Conservation (phyloP, 805 yeast genomes). For the Zygosaccharomyces bisporus region DNA sequence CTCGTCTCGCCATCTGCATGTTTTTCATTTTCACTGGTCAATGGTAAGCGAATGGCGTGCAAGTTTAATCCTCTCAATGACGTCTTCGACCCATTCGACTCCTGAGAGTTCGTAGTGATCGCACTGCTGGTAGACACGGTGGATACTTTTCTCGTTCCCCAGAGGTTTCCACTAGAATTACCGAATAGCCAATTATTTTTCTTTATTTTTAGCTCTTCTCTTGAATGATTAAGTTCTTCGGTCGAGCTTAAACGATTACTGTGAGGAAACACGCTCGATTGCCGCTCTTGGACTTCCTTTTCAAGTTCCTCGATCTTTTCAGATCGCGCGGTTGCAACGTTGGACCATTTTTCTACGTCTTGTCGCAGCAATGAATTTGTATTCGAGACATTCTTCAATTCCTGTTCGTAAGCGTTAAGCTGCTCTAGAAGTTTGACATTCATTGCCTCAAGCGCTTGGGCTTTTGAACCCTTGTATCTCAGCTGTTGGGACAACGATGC, state of each 20-base stretch:
- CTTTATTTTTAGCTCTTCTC: conserved; percentile 10
- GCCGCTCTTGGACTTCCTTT: conserved; percentile 10
- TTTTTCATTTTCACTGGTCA: conserved; percentile 1
- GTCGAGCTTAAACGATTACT: neutral
- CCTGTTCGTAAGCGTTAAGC: conserved; percentile 21
- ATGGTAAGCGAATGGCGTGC: conserved; percentile 14
- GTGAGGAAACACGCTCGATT: conserved; percentile 1
- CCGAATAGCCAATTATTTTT: conserved; percentile 16
- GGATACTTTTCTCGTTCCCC: conserved; percentile 20
- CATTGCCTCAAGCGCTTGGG: conserved; percentile 21
- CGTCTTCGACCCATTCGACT: conserved; percentile 10
- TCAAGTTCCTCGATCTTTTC: conserved; percentile 20
- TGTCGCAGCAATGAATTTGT: conserved; percentile 17
- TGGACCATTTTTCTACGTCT: conserved; percentile 19
- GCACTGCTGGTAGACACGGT: conserved; percentile 13
- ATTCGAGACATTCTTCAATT: conserved; percentile 17
- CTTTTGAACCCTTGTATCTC: conserved; percentile 13
- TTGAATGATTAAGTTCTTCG: conserved; percentile 5
- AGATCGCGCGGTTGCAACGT: conserved; percentile 14
- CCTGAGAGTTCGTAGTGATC: conserved; percentile 16
- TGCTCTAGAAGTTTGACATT: conserved; percentile 25
- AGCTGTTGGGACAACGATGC: conserved; percentile 12
- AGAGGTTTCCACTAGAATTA: conserved; percentile 6
- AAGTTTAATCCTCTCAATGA: conserved; percentile 25
- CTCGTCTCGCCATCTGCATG: neutral